Conservation (phyloP, 106 monocot species). For the Gastrodia elata region DNA sequence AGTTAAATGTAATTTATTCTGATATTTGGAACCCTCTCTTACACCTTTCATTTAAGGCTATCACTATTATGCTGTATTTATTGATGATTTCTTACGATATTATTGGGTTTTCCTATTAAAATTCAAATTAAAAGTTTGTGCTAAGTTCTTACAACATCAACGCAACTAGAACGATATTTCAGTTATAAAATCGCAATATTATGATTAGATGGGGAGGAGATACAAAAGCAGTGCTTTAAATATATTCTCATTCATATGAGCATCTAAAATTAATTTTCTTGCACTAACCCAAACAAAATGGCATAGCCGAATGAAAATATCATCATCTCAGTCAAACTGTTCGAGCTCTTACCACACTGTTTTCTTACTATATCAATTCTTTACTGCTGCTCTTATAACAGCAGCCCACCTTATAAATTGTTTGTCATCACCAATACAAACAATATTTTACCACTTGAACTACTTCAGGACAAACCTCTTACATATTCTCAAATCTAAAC, state of each 20-base stretch:
- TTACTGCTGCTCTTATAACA: not conserved
- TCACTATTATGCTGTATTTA: not conserved
- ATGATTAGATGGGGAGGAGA: not conserved
- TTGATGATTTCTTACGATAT: not conserved
- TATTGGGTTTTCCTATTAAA: not conserved
- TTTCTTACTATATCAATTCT: not conserved
- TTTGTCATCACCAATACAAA: not conserved
- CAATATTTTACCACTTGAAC: not conserved
- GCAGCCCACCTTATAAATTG: not conserved
- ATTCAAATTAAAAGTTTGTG: not conserved
- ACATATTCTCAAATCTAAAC: not conserved
- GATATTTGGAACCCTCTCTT: not conserved
- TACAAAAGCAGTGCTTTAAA: not conserved
- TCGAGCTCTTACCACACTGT: not conserved
- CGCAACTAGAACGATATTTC: not conserved
- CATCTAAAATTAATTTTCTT: not conserved
- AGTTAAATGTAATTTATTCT: not conserved
- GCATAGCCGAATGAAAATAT: not conserved
- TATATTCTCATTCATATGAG: not conserved
- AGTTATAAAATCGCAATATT: no score
- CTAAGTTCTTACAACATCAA: not conserved
- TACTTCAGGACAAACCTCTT: no score
- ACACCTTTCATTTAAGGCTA: not conserved
- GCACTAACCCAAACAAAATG: not conserved
- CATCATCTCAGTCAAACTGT: not conserved